phyloP scores from a whole-genome alignment of 1,284 basidiomycete genomes.

The Leccinum subrobustum region DNA sequence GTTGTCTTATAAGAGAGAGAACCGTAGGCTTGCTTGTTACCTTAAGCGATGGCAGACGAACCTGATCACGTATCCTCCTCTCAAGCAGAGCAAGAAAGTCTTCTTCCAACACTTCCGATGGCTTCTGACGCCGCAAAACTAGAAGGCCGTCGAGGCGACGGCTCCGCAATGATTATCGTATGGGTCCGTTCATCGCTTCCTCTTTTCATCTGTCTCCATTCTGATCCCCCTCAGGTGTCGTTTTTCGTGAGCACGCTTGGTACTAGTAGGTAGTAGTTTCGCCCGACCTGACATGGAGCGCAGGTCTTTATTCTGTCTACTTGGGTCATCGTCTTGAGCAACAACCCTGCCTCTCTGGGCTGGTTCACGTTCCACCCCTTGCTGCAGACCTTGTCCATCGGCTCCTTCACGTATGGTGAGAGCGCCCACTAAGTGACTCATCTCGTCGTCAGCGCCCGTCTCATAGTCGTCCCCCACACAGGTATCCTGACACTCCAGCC shows the following conservation, averaged over 20 bases:
- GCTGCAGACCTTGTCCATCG: constrained; percentile 55
- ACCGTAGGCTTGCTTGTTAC: no score
- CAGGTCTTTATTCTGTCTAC: constrained; percentile 49
- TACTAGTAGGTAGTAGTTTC: background rate
- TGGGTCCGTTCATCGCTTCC: constrained; percentile 18
- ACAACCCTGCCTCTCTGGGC: constrained; percentile 46
- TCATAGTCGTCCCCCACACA: background rate
- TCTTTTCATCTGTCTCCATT: background rate
- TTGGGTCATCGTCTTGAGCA: constrained; percentile 55
- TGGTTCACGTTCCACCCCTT: constrained; percentile 69
- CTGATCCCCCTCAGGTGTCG: constrained; percentile 11
- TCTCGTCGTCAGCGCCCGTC: background rate
- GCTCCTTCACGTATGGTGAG: constrained; percentile 59
- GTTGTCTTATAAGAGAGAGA: background rate
- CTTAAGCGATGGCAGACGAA: constrained; percentile 11
- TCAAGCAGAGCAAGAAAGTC: constrained; percentile 21
- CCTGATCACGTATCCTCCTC: background rate
- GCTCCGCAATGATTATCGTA: constrained; percentile 16
- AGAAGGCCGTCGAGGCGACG: constrained; percentile 27
- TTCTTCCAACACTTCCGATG: constrained; percentile 19
- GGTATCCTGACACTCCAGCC: constrained; percentile 77
- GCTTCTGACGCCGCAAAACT: constrained; percentile 17
- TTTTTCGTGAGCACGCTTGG: constrained; percentile 19
- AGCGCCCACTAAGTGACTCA: background rate
- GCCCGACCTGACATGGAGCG: constrained; percentile 10